phyloP scores from a whole-genome alignment of 2,329 filamentous ascomycete species.

The Colletotrichum tanaceti region DNA sequence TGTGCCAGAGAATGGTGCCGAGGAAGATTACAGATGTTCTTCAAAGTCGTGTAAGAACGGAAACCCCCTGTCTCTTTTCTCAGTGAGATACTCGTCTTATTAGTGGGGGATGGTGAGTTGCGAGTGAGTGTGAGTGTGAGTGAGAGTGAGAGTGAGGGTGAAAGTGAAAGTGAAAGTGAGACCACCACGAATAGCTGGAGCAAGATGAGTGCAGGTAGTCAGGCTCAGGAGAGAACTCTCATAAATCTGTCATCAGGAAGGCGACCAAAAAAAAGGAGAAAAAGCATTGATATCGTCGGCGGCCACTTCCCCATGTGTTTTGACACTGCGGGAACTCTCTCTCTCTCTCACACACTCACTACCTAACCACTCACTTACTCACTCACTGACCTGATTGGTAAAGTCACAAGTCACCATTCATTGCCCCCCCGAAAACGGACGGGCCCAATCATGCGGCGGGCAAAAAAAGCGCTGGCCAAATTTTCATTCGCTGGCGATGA shows the following conservation, averaged over 20 bases:
- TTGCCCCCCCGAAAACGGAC: constrained; percentile 23
- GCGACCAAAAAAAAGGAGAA: not conserved
- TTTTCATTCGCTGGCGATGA: constrained; percentile 40
- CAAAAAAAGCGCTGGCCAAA: constrained; percentile 26
- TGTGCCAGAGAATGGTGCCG: not conserved
- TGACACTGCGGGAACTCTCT: no score
- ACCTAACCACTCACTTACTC: not conserved
- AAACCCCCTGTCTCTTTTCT: constrained; percentile 26
- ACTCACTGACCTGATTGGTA: no score
- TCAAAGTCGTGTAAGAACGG: constrained; percentile 10
- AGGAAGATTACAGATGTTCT: constrained; percentile 1
- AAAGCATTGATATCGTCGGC: constrained; percentile 8
- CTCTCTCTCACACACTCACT: not conserved
- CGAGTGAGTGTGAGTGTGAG: no score
- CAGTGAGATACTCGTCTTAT: constrained; percentile 2
- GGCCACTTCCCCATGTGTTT: constrained; percentile 2
- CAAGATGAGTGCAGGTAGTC: not conserved
- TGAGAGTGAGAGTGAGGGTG: not conserved
- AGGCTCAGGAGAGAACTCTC: not conserved
- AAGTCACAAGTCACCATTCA: not conserved
- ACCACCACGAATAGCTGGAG: not conserved
- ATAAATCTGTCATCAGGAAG: not conserved
- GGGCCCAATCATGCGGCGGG: constrained; percentile 37
- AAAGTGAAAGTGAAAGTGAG: not conserved
- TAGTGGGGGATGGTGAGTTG: not conserved